Base-by-base conservation (phyloP, 2,329 filamentous ascomycete species). In the Shiraia bambusicola region DNA sequence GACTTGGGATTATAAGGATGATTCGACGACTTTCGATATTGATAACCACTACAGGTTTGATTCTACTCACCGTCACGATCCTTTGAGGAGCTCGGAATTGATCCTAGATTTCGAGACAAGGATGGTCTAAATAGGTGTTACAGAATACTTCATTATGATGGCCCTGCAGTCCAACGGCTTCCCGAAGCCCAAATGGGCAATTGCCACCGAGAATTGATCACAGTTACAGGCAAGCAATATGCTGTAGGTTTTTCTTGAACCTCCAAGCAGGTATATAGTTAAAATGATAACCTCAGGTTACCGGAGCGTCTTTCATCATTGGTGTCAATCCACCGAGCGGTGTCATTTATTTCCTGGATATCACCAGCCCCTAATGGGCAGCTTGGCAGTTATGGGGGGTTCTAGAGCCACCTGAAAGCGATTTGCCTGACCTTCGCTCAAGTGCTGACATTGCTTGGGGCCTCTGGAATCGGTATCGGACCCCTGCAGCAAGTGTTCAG, bases 391-490 rank as follows among this genome's bases (percentile, higher is more conserved):
- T 43, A 10, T 52, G 48, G 48, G 11, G 28, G 1, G 2, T 16
- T 0, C 15, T 35, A 0, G 28, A 27, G 3, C 29, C 38, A 14
- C 7, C 28, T 0, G 46, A 30, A 8, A 40, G 51, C 3, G 47
- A 51, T 31, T 47, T 58, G 1, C 54, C 56, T 11, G 43, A 36
- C 5, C 40, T 59, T 2, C 31, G 37, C 2, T 31, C 41, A 2
- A 42, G 42, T 11, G 52, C 54, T 2, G 56, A 59, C 17, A 35
- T 56, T 13, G 41, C 53, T 7, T 59, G 54, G 54, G 47, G 43
- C 3, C 46, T 49, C 28, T 59, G 54, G 50, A 40, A 42, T 7
- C 37, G 45, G 43, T 8, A 28, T n/a, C 10, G 17, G 28, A 1
- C 42, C 43, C 13, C 14, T 47, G n/a, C 12, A 16, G 6, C 47